Conservation (phyloP, 1,284 basidiomycete species). For the Coriolopsis trogii region DNA sequence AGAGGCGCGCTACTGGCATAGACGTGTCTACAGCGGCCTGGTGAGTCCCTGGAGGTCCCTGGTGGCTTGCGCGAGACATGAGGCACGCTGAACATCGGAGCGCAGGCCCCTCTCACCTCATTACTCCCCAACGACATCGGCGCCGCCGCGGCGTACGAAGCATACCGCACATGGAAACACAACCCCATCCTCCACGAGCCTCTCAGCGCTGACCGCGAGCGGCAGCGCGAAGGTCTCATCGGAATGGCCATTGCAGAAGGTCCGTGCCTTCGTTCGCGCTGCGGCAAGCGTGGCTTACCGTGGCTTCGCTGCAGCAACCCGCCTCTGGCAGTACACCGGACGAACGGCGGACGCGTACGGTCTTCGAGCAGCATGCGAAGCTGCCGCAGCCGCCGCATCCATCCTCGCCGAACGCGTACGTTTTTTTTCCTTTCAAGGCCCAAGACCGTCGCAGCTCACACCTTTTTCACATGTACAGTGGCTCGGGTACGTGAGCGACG, state of each 20-base stretch:
- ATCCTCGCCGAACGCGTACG: slow-evolving; percentile 19
- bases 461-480: background rate
- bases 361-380: slow-evolving; percentile 15
- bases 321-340: slow-evolving; percentile 22
- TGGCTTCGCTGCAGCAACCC: slow-evolving; percentile 5
- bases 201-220: slow-evolving; percentile 51
- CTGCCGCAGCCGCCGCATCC: slow-evolving; percentile 17
- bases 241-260: slow-evolving; percentile 69
- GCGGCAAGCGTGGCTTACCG: background rate
- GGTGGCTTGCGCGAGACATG: background rate
- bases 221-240: slow-evolving; percentile 61
- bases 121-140: slow-evolving; percentile 59
- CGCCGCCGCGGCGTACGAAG: slow-evolving; percentile 71
- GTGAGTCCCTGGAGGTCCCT: slow-evolving; percentile 38
- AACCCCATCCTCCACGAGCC: slow-evolving; percentile 58
- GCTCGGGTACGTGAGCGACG: background rate
- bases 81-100: background rate
- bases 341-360: slow-evolving; percentile 17
- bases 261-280: slow-evolving; percentile 23
- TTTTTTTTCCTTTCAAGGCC: background rate
- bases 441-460: background rate
- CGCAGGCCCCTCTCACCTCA: slow-evolving; percentile 39
- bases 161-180: slow-evolving; percentile 61
- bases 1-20: slow-evolving; percentile 62
- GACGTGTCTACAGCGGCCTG: slow-evolving; percentile 57